Conservation (phyloP, 306 rosid species). For the Cyamopsis tetragonoloba region DNA sequence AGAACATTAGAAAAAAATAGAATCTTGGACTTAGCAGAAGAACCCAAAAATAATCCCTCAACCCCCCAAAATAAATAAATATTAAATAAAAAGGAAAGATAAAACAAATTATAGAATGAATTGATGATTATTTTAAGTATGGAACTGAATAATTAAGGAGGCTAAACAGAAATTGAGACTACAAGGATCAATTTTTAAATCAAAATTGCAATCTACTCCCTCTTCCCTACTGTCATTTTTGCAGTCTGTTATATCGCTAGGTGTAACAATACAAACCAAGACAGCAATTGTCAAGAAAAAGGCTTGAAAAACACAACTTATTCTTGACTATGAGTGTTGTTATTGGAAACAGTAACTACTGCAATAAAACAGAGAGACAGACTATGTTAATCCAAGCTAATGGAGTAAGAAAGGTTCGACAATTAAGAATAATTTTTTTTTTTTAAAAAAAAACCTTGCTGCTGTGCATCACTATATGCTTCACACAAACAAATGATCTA, state of each 20-base stretch:
- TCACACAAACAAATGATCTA: background rate
- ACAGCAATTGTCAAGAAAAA: background rate
- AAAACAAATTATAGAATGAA: background rate
- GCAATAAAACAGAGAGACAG: background rate
- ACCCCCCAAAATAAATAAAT: background rate
- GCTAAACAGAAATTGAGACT: background rate
- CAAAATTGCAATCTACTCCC: background rate
- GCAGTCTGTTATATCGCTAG: slow-evolving; percentile 5
- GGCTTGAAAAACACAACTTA: background rate
- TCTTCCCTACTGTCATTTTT: background rate
- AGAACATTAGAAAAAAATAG: background rate
- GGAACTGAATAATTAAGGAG: background rate
- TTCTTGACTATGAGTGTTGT: background rate
- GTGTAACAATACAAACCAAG: slow-evolving; percentile 8
- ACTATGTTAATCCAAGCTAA: background rate
- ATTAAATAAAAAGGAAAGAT: background rate
- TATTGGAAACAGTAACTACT: background rate
- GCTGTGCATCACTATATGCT: background rate
- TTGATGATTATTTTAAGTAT: background rate
- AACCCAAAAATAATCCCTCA: background rate
- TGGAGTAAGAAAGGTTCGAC: background rate
- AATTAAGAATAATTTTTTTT: no score
- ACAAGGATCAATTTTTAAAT: background rate
- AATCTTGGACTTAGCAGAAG: background rate
- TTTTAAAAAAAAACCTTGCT: background rate